Evolutionary conservation across 2,329 filamentous ascomycete genomes (phyloP).

Genomic region (Ceratocystis cubensis): DNA sequence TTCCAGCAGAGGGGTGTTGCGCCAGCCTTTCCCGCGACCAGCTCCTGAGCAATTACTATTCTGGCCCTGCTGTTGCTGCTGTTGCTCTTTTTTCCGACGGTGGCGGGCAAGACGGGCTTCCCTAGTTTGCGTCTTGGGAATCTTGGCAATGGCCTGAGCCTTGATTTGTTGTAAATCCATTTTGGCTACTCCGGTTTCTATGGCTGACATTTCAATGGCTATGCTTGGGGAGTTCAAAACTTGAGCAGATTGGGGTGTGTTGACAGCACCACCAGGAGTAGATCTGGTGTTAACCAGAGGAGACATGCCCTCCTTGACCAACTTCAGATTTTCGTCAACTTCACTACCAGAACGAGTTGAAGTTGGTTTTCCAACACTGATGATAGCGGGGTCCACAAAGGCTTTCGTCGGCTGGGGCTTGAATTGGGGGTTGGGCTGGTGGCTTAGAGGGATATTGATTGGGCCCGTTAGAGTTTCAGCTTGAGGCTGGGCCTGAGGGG

Average conservation of each 20-base stretch:
- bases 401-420: slow-evolving; percentile 22
- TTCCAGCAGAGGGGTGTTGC: slow-evolving; percentile 47
- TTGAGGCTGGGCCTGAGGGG: neutral
- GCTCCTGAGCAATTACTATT: neutral
- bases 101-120: slow-evolving; percentile 15
- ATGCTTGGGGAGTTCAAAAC: neutral
- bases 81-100: slow-evolving; percentile 14
- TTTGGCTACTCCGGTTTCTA: slow-evolving; percentile 13
- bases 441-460: neutral
- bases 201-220: slow-evolving; percentile 2
- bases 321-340: slow-evolving; percentile 10
- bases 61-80: slow-evolving; percentile 2
- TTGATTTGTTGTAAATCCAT: neutral
- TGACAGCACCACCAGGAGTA: neutral
- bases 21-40: slow-evolving; percentile 42
- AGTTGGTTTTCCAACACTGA: slow-evolving; percentile 44
- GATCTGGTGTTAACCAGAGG: neutral
- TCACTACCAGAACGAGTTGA: slow-evolving; percentile 15
- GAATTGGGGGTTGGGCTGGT: neutral
- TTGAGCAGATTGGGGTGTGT: neutral
- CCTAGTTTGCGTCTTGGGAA: neutral
- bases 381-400: slow-evolving; percentile 72
- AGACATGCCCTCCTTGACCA: neutral
- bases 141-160: neutral
- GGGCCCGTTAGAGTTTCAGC: neutral